These are phyloP conservation scores for Candida maltosa DNA, from an alignment of 805 yeast genomes.

Conservation along the genomic window DNA sequence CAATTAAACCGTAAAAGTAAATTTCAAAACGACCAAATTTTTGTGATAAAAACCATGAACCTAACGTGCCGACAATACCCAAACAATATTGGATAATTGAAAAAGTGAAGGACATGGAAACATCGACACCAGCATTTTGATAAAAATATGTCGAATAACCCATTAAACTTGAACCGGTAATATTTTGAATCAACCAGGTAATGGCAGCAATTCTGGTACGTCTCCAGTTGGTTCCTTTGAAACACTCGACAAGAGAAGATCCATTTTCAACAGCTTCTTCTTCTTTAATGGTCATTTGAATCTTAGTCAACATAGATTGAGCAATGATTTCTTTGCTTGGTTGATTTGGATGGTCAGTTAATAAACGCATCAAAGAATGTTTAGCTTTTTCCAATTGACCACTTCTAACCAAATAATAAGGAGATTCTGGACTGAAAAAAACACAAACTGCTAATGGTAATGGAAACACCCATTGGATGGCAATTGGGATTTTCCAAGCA, in stretches of 20 bases:
- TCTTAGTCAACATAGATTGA: constrained; percentile 40
- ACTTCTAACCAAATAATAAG: constrained; percentile 51
- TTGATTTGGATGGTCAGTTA: constrained; percentile 26
- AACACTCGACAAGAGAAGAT: constrained; percentile 39
- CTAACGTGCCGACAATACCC: constrained; percentile 43
- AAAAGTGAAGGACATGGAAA: constrained; percentile 43
- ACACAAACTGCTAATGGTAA: constrained; percentile 42
- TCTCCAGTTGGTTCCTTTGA: constrained; percentile 44
- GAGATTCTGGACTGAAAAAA: constrained; percentile 53
- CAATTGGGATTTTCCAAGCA: constrained; percentile 55
- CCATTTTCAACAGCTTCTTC: constrained; percentile 23
- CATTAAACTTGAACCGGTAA: constrained; percentile 45
- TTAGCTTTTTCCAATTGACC: constrained; percentile 43
- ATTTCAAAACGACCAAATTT: constrained; percentile 39
- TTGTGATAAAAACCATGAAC: constrained; percentile 43
- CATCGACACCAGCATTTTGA: constrained; percentile 46
- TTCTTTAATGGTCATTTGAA: constrained; percentile 44
- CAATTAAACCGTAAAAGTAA: constrained; percentile 35
- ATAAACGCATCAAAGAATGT: constrained; percentile 32
- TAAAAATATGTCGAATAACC: constrained; percentile 52
- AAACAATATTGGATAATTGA: constrained; percentile 43
- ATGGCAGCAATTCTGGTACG: constrained; percentile 49
- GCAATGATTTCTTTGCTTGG: constrained; percentile 32
- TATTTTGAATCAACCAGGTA: constrained; percentile 44
- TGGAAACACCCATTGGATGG: constrained; percentile 62